A percentile compares a stretch with the other conserved stretches of the same genome.
These are phyloP conservation scores for Lecanosticta acicola DNA, from an alignment of 2,329 filamentous ascomycete species.

Conservation along the genomic window DNA sequence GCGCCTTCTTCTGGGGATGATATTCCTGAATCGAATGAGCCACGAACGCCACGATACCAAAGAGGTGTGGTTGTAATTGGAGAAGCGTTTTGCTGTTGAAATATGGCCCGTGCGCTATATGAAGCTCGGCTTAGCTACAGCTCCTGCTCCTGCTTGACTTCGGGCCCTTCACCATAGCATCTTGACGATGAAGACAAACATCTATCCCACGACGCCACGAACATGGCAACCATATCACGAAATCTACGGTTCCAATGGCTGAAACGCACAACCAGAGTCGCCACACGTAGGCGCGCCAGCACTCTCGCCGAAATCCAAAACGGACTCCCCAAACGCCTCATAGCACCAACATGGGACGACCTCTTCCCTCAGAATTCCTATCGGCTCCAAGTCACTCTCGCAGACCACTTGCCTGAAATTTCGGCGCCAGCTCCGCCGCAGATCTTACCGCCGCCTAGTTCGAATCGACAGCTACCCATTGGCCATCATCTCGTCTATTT, in stretches of 20 bases:
- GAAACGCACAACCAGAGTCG: neutral
- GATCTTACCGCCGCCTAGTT: conserved; percentile 29
- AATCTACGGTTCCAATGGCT: conserved; percentile 7
- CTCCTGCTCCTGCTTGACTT: too few relatives aligned
- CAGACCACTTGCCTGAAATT: conserved; percentile 15
- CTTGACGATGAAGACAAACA: neutral
- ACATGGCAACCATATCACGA: conserved; percentile 6
- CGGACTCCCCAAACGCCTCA: conserved; percentile 45
- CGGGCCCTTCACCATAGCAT: too few relatives aligned
- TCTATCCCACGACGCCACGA: neutral
- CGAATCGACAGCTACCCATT: conserved; percentile 45
- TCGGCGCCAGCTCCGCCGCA: conserved; percentile 20
- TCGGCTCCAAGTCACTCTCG: conserved; percentile 15
- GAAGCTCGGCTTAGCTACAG: too few relatives aligned
- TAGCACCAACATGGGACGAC: conserved; percentile 50
- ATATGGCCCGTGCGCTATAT: too few relatives aligned
- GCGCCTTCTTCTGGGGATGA: too few relatives aligned
- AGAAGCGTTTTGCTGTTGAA: too few relatives aligned
- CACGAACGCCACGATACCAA: too few relatives aligned
- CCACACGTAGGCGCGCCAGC: conserved; percentile 26
- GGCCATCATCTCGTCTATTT: conserved; percentile 87
- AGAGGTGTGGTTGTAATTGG: too few relatives aligned
- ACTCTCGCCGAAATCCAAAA: conserved; percentile 37
- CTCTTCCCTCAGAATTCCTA: conserved; percentile 44
- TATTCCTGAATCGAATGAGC: too few relatives aligned